Evolutionary conservation across 441 rosid species (phyloP).

Genomic region (Euphorbia schlechtendalii): DNA sequence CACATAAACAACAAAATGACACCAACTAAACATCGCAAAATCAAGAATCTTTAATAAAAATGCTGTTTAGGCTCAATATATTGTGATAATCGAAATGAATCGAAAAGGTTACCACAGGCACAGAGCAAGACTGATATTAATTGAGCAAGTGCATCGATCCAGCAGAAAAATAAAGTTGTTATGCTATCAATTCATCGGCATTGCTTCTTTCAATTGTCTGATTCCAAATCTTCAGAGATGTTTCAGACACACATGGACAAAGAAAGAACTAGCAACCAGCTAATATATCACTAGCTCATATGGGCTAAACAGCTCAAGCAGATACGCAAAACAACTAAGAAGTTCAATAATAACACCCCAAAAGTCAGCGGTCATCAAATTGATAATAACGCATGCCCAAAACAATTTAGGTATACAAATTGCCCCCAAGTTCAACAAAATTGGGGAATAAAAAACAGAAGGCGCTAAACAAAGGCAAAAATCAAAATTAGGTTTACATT

Average conservation of each 20-base stretch:
- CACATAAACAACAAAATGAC: not conserved
- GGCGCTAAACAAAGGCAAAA: not conserved
- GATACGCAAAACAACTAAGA: not conserved
- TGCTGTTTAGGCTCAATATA: conserved; percentile 10
- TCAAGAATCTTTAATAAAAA: not conserved
- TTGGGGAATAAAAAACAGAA: not conserved
- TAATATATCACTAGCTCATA: not conserved
- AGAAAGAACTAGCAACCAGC: not conserved
- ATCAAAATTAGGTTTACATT: not conserved
- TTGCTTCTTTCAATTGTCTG: not conserved
- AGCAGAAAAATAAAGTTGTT: not conserved
- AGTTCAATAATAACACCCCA: not conserved
- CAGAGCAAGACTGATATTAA: not conserved
- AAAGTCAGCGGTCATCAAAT: not conserved
- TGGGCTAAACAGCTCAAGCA: not conserved
- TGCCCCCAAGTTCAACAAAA: conserved; percentile 2
- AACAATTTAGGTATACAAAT: not conserved
- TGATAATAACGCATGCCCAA: not conserved
- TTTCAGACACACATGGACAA: not conserved
- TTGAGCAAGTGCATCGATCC: not conserved
- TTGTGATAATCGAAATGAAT: conserved; percentile 2
- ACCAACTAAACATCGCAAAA: conserved; percentile 2
- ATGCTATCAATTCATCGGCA: not conserved
- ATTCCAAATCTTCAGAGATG: not conserved
- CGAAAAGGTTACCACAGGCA: not conserved